These are phyloP conservation scores for Tagetes erecta DNA, from an alignment of 129 eudicot genomes.

Conservation along the genomic window DNA sequence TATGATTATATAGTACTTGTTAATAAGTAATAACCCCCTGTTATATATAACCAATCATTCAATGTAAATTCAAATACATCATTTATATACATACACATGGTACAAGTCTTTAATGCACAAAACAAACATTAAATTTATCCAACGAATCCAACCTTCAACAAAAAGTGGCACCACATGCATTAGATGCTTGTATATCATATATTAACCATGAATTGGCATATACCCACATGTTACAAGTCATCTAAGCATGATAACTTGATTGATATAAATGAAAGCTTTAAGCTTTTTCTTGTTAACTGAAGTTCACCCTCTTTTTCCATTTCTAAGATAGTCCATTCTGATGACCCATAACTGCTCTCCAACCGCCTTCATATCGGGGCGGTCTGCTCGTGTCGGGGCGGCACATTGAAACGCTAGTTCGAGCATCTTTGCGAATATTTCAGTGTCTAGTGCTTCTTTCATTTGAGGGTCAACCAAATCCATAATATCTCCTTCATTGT, in stretches of 20 bases:
- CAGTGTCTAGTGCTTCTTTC: constrained; percentile 53
- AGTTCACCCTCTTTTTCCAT: constrained; percentile 40
- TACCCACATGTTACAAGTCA: constrained; percentile 33
- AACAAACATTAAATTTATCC: constrained; percentile 16
- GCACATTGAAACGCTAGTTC: constrained; percentile 79
- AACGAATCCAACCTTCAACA: constrained; percentile 25
- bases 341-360: constrained; percentile 87
- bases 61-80: constrained; percentile 11
- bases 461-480: constrained; percentile 71
- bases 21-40: too few relatives aligned
- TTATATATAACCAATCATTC: not conserved
- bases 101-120: constrained; percentile 21
- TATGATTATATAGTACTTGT: too few relatives aligned
- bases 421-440: constrained; percentile 60
- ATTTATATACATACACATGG: constrained; percentile 29
- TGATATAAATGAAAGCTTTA: constrained; percentile 16
- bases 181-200: constrained; percentile 27
- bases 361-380: constrained; percentile 88
- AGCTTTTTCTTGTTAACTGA: constrained; percentile 19
- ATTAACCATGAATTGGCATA: constrained; percentile 28
- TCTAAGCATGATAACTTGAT: constrained; percentile 24
- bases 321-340: constrained; percentile 65
- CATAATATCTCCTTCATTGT: constrained; percentile 62
- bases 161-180: constrained; percentile 26
- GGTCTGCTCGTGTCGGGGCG: constrained; percentile 77